Conservation (phyloP, 495 filamentous ascomycete species). For the Xylaria longipes region DNA sequence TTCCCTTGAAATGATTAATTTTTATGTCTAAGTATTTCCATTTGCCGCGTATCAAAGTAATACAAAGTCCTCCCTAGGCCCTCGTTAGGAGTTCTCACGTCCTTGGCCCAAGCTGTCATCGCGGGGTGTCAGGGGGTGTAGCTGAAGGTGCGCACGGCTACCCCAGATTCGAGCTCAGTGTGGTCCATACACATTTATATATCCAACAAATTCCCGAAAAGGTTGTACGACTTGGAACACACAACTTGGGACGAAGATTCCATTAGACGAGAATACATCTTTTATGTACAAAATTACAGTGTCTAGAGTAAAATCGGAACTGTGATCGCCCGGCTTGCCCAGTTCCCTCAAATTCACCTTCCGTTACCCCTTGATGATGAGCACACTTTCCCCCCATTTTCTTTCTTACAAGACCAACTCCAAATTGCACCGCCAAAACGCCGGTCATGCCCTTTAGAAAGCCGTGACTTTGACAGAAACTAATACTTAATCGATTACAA, state of each 20-base stretch:
- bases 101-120: background rate
- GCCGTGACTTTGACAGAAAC: slow-evolving; percentile 35
- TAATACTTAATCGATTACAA: background rate
- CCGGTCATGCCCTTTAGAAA: slow-evolving; percentile 40
- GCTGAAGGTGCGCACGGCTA: background rate
- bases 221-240: background rate
- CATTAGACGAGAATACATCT: slow-evolving; percentile 31
- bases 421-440: slow-evolving; percentile 36
- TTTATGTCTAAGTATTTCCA: background rate
- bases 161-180: background rate
- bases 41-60: background rate
- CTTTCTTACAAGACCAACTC: slow-evolving; percentile 26
- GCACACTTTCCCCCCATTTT: slow-evolving; percentile 19
- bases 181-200: background rate
- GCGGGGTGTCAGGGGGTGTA: background rate
- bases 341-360: slow-evolving; percentile 7
- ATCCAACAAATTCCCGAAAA: background rate
- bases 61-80: background rate
- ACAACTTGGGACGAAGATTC: slow-evolving; percentile 19
- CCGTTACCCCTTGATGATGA: slow-evolving; percentile 21
- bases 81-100: background rate
- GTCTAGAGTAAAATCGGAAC: slow-evolving; percentile 24
- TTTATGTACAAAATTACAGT: slow-evolving; percentile 37
- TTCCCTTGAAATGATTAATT: background rate
- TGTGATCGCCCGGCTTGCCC: slow-evolving; percentile 1